Evolutionary conservation across 225 moss, liverwort and hornwort genomes (phyloP).

Genomic region (Pseudisothecium myosuroides): DNA sequence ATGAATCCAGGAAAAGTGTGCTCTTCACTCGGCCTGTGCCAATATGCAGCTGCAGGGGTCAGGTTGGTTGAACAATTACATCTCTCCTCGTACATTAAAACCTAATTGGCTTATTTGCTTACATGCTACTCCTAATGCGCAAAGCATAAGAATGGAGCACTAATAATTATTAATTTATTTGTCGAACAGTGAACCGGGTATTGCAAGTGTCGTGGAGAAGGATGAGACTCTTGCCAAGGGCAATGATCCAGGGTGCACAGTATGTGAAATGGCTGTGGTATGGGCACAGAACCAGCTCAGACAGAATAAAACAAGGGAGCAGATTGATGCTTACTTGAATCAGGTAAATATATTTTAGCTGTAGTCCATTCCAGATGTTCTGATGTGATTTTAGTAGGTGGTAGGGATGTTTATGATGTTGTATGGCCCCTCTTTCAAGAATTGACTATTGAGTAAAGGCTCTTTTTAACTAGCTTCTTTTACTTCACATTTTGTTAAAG

Average conservation of each 20-base stretch:
- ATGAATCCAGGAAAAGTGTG: slow-evolving; percentile 85
- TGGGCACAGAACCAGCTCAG: slow-evolving; percentile 92
- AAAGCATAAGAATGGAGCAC: neutral
- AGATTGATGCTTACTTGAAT: slow-evolving; percentile 63
- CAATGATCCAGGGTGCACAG: slow-evolving; percentile 65
- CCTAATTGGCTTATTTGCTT: neutral
- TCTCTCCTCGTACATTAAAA: neutral
- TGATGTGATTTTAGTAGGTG: neutral
- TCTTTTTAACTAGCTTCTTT: neutral
- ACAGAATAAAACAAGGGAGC: slow-evolving; percentile 62
- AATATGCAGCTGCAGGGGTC: slow-evolving; percentile 17
- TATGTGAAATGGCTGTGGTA: slow-evolving; percentile 94
- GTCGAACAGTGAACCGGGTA: slow-evolving; percentile 40
- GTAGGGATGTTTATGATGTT: neutral
- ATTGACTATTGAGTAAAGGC: neutral
- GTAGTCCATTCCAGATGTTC: neutral
- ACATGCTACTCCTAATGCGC: neutral
- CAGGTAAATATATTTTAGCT: slow-evolving; percentile 9
- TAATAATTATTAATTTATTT: neutral
- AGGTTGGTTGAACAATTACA: slow-evolving; percentile 1
- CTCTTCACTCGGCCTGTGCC: slow-evolving; percentile 68
- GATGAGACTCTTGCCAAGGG: neutral
- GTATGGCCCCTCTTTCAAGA: neutral
- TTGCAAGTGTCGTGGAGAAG: slow-evolving; percentile 69
- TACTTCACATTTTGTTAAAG: neutral